These are phyloP conservation scores for Nicotiana tomentosiformis DNA, from an alignment of 257 asterid genomes.

Conservation along the genomic window DNA sequence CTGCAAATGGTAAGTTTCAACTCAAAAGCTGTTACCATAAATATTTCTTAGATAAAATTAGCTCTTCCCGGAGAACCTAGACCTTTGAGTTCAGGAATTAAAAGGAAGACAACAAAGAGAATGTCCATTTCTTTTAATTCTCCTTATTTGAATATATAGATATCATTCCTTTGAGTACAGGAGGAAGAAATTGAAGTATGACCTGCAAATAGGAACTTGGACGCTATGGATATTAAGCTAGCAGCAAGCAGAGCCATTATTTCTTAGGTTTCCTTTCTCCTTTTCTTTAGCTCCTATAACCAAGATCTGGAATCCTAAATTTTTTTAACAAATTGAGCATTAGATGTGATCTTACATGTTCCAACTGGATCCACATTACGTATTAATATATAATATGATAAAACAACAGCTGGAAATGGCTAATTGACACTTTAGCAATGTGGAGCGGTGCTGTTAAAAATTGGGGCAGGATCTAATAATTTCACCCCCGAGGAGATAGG, in stretches of 20 bases:
- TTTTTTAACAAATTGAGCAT: not conserved
- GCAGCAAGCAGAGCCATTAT: not conserved
- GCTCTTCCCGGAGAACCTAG: not conserved
- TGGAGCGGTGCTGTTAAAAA: no score
- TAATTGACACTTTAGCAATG: no score
- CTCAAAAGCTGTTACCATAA: not conserved
- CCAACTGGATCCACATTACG: not conserved
- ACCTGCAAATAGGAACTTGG: not conserved
- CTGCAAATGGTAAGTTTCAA: slow-evolving; percentile 71
- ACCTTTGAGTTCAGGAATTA: not conserved
- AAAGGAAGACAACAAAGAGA: not conserved
- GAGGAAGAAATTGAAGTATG: slow-evolving; percentile 5
- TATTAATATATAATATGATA: no score
- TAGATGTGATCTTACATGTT: not conserved
- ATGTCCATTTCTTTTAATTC: not conserved
- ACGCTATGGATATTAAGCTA: not conserved
- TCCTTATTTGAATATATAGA: not conserved
- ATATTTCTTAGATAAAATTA: not conserved
- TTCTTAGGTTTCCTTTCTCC: not conserved
- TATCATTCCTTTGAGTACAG: not conserved
- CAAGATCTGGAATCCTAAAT: not conserved
- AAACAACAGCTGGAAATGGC: no score
- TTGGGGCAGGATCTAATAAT: no score
- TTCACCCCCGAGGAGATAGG: no score
- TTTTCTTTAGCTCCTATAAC: not conserved